Evolutionary conservation across 345 rosid species (phyloP), one percentile per base, ranked within the genome.

Genomic region (Microthlaspi erraticum): DNA sequence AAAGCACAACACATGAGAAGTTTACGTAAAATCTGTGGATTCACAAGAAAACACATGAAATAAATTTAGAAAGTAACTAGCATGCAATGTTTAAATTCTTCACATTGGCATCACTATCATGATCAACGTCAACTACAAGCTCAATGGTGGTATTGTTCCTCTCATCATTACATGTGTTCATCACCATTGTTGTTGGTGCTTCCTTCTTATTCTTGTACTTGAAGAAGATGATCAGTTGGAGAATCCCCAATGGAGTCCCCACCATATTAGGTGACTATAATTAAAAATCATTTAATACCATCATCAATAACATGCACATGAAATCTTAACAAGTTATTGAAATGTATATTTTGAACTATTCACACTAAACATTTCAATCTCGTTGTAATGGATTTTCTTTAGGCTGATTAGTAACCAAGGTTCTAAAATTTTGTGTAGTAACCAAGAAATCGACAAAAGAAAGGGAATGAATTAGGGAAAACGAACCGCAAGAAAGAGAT

Each of bases 401-500:
- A 23, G 26, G 26, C 26, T 23, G 26, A 23, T 23, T 23, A 23
- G 26, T 23, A 23, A 23, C 2, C 26, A 23, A 23, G 26, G 26
- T 23, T 23, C 3, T 23, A 23, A 23, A 23, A 23, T 23, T n/a
- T n/a, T n/a, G n/a, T n/a, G n/a, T n/a, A n/a, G n/a, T n/a, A n/a
- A n/a, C n/a, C n/a, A n/a, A n/a, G n/a, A n/a, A 59, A 14, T 7
- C 32, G 51, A 49, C 20, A 7, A 34, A 2, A 42, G 3, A 46
- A 56, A 13, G 9, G 3, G 3, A 58, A 20, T 32, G 29, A 18
- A 44, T 4, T 53, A 49, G 44, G 11, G 16, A 53, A 17, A 39
- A 79, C 86, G 4, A 61, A 93, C 97, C 85, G 95, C 89, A 11
- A 91, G 81, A 66, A 93, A 79, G 66, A 87, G 84, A 76, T 93